Conservation (phyloP, 106 monocot genomes). For the Allium fistulosum region DNA sequence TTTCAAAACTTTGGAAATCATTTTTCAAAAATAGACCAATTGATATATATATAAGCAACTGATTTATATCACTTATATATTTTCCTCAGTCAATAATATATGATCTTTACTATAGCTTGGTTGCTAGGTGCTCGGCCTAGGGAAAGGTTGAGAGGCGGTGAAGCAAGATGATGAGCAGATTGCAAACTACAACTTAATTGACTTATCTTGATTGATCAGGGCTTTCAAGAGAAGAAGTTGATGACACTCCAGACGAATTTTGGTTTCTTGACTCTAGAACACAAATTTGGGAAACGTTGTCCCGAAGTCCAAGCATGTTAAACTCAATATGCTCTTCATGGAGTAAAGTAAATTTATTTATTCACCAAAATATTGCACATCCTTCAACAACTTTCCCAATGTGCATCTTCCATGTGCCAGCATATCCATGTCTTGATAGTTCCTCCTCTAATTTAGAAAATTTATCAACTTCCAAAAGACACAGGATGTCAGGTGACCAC, state of each 20-base stretch:
- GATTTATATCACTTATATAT: too few species aligned
- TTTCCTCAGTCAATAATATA: too few species aligned
- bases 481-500: slow-evolving; percentile 91
- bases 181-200: slow-evolving; percentile 78
- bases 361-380: slow-evolving; percentile 93
- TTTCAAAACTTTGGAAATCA: too few species aligned
- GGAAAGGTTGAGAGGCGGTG: too few species aligned
- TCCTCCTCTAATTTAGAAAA: slow-evolving; percentile 71
- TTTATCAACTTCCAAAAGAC: slow-evolving; percentile 78
- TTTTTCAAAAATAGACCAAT: too few species aligned
- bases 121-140: too few species aligned
- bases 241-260: slow-evolving; percentile 16
- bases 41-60: too few species aligned
- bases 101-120: too few species aligned
- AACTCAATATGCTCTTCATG: slow-evolving; percentile 90
- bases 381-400: slow-evolving; percentile 94
- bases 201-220: slow-evolving; percentile 17
- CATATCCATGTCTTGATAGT: slow-evolving; percentile 56
- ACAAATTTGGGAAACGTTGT: slow-evolving; percentile 98
- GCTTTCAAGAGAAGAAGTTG: slow-evolving; percentile 22
- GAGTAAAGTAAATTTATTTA: slow-evolving; percentile 58
- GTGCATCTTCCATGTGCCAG: slow-evolving; percentile 94
- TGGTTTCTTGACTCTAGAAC: slow-evolving; percentile 71
- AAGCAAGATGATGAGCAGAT: too few species aligned
- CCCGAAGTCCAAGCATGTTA: slow-evolving; percentile 76